Evolutionary conservation across 345 rosid genomes (phyloP).

Genomic region (Salix purpurea): DNA sequence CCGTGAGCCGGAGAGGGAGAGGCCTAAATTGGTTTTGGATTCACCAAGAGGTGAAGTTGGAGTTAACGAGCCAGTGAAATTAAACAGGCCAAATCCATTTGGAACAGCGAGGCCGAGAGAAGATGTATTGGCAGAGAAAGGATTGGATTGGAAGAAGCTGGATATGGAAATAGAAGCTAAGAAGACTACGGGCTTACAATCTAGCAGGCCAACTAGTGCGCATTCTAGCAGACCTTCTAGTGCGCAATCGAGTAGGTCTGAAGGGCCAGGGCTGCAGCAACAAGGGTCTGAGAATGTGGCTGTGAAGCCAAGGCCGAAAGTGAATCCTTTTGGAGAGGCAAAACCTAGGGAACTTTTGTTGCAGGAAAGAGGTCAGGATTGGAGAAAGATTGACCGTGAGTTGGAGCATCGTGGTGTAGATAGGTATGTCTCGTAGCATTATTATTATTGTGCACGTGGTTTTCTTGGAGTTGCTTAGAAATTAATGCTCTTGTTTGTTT

Average conservation of each 20-base stretch:
- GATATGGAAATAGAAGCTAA: slow-evolving; percentile 74
- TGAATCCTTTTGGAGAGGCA: slow-evolving; percentile 95
- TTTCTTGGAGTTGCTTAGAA: slow-evolving; percentile 1
- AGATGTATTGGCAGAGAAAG: slow-evolving; percentile 86
- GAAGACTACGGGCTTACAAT: slow-evolving; percentile 32
- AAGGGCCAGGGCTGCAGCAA: slow-evolving; percentile 43
- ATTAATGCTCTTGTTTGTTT: background rate
- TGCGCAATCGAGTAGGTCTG: slow-evolving; percentile 78
- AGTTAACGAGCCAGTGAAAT: slow-evolving; percentile 43
- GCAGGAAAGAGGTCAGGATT: slow-evolving; percentile 80
- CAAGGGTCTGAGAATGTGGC: slow-evolving; percentile 49
- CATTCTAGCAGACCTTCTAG: slow-evolving; percentile 95
- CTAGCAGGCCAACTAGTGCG: slow-evolving; percentile 81
- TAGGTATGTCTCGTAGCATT: slow-evolving; percentile 41
- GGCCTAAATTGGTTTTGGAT: slow-evolving; percentile 63
- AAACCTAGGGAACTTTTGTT: slow-evolving; percentile 91
- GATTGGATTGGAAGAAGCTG: slow-evolving; percentile 84
- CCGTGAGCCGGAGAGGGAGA: slow-evolving; percentile 41
- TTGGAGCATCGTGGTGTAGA: slow-evolving; percentile 82
- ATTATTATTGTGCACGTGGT: slow-evolving; percentile 3
- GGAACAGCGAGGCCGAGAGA: slow-evolving; percentile 95
- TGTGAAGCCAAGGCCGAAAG: slow-evolving; percentile 66
- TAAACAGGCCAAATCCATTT: slow-evolving; percentile 72
- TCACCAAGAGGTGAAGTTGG: slow-evolving; percentile 50
- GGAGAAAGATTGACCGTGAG: slow-evolving; percentile 87